These are phyloP conservation scores for Populus hybrid DNA, from an alignment of 441 rosid genomes.

Conservation along the genomic window DNA sequence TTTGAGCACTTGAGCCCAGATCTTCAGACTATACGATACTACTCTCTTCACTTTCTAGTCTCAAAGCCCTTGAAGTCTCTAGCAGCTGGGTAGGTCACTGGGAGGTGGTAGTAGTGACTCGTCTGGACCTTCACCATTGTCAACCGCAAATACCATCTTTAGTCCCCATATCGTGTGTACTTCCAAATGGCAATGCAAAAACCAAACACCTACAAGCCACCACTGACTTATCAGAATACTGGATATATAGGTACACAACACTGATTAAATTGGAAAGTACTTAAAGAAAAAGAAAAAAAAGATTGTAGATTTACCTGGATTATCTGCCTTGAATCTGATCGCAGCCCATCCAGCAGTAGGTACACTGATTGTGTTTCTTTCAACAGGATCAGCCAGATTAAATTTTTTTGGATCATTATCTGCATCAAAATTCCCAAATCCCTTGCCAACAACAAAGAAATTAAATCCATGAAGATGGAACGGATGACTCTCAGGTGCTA, in stretches of 20 bases:
- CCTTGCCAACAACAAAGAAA: conserved; percentile 68
- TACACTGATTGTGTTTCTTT: conserved; percentile 78
- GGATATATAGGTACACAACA: not conserved
- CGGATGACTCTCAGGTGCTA: conserved; percentile 79
- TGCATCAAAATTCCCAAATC: conserved; percentile 67
- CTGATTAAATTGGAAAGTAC: not conserved
- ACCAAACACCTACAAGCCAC: conserved; percentile 54
- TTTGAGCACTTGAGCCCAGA: not conserved
- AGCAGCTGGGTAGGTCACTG: conserved; percentile 70
- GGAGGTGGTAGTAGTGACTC: conserved; percentile 78
- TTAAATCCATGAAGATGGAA: conserved; percentile 81
- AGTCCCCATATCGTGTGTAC: conserved; percentile 91
- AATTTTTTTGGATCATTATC: conserved; percentile 52
- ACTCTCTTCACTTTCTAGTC: conserved; percentile 12
- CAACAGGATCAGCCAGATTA: conserved; percentile 82
- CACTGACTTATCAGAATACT: not conserved
- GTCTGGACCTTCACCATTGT: conserved; percentile 72
- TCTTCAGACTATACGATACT: not conserved
- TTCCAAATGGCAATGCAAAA: conserved; percentile 76
- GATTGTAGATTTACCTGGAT: conserved; percentile 54
- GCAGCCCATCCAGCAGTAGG: conserved; percentile 63
- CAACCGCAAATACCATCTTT: conserved; percentile 88
- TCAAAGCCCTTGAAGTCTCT: conserved; percentile 19
- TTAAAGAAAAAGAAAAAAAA: not conserved
- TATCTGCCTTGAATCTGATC: conserved; percentile 48